A percentile compares a stretch with the other conserved stretches of the same genome.
Conservation (phyloP, 108 stramenopile genomes). For the Fragilaria radians region DNA sequence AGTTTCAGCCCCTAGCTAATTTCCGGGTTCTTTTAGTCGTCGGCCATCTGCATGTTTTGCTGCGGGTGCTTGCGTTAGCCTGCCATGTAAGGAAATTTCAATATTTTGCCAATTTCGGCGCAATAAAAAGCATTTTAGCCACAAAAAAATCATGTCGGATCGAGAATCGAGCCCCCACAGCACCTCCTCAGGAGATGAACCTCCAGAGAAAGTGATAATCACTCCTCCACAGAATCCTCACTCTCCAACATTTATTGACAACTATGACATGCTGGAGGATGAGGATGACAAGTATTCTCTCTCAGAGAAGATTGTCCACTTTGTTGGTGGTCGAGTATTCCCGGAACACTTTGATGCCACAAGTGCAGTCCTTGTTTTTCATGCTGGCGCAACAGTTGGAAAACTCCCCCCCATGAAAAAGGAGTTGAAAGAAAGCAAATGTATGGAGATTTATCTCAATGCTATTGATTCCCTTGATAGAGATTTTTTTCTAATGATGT, state of each 20-base stretch:
- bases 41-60: too few species aligned
- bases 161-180: too few species aligned
- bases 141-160: too few species aligned
- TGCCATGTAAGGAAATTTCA: too few species aligned
- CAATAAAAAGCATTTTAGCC: too few species aligned
- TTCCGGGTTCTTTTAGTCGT: too few species aligned
- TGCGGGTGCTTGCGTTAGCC: too few species aligned
- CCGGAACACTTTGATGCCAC: background rate
- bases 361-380: background rate
- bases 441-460: background rate
- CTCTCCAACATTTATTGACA: background rate
- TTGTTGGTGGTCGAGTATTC: background rate
- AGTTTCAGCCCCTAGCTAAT: too few species aligned
- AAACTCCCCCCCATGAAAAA: background rate
- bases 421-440: background rate
- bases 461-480: background rate
- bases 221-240: too few species aligned
- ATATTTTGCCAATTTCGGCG: too few species aligned
- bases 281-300: background rate
- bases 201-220: too few species aligned
- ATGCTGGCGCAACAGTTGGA: background rate
- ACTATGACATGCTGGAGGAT: background rate
- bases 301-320: background rate
- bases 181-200: too few species aligned
- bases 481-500: background rate